Base-by-base conservation (phyloP, 805 yeast species). In the Monosporozyma unispora region DNA sequence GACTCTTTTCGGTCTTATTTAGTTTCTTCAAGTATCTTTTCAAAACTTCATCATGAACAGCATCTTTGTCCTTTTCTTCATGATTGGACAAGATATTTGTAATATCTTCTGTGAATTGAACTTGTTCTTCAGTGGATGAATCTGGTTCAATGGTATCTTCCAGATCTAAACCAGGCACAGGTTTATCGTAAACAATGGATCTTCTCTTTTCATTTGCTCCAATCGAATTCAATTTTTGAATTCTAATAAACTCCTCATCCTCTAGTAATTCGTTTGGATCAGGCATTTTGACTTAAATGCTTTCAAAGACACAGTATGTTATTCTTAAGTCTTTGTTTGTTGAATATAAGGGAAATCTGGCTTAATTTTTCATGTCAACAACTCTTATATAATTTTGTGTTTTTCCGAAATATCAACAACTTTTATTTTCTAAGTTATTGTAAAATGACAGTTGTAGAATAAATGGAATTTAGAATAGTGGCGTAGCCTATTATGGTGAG, bases 241-340 rank as follows among this genome's bases (percentile, higher is more conserved):
- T 60, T 46, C 57, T 53, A 8, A 58, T 37, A 44, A 61, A 62
- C 33, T 57, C 55, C 40, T 60, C 60, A 43, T 62, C 59, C 21
- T 54, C 48, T 23, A 59, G 44, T 35, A 62, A 46, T n/a, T 57
- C 56, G 19, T 23, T 35, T 11, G 25, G 39, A 31, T 29, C 46
- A 14, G 19, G 21, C 46, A 44, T 44, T 7, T 19, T 43, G 35
- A 19, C 28, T 18, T 37, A 2, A 18, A 14, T 37, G 7, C 6
- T 14, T 14, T 19, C 23, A 18, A 35, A 35, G 10, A 16, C 21
- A 21, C 12, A 2, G n/a, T 12, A 12, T 39, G 18, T 14, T 9
- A 18, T 2, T 19, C 10, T 18, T 18, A 37, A 31, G 9, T 8
- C 12, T 16, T 19, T 35, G 22, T 22, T 38, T 38, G 11, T 18